phyloP scores from a whole-genome alignment of 176 grass and related monocot species.

The Triticum urartu region DNA sequence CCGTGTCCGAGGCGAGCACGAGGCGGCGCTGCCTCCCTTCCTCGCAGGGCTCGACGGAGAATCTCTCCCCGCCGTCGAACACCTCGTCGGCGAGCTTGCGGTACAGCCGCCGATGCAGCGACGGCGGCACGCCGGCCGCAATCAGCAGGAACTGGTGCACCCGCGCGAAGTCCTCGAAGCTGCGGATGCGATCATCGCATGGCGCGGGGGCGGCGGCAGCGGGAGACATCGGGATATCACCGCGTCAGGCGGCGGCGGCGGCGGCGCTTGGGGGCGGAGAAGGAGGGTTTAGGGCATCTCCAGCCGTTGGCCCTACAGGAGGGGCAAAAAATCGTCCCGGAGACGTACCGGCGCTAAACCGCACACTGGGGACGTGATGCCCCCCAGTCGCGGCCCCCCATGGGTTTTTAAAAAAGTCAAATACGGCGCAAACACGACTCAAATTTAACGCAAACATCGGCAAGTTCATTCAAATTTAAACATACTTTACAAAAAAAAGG shows the following conservation, averaged over 20 bases:
- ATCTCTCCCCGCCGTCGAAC: constrained; percentile 84
- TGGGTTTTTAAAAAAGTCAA: no score
- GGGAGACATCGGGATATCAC: constrained; percentile 23
- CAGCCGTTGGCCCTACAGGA: no score
- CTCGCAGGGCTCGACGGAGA: constrained; percentile 68
- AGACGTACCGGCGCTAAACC: no score
- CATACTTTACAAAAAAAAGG: no score
- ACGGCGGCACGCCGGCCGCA: constrained; percentile 54
- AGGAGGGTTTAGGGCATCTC: constrained; percentile 26
- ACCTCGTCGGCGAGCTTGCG: constrained; percentile 73
- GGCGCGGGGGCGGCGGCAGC: constrained; percentile 11
- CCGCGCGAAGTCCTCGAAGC: constrained; percentile 61
- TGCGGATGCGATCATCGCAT: constrained; percentile 24
- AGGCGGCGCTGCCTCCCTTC: constrained; percentile 63
- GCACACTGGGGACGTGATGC: no score
- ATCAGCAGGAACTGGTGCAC: constrained; percentile 75
- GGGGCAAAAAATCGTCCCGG: no score
- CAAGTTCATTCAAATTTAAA: no score
- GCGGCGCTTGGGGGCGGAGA: not conserved
- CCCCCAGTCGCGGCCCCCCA: no score
- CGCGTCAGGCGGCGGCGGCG: constrained; percentile 21
- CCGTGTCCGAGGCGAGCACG: constrained; percentile 24
- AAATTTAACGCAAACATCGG: no score
- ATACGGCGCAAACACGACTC: no score
- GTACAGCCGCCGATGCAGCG: constrained; percentile 69